These are phyloP conservation scores for Lepidium campestre DNA, from an alignment of 441 rosid species.

Conservation along the genomic window DNA sequence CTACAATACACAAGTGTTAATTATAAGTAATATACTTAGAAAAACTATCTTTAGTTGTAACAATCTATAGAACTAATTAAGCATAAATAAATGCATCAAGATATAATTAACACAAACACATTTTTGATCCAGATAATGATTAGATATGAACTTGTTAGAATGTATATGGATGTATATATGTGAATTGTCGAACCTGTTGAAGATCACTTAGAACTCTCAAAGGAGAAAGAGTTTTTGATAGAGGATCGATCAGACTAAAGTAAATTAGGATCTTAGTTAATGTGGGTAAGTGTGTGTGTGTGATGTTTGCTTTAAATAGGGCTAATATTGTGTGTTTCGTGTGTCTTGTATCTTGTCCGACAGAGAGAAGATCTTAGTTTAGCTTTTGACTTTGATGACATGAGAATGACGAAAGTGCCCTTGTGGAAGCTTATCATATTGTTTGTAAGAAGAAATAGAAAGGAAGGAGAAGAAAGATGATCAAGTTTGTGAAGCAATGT, in stretches of 20 bases:
- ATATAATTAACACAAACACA: neutral
- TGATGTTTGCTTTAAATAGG: conserved; percentile 16
- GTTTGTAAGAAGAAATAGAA: conserved; percentile 12
- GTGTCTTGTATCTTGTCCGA: conserved; percentile 24
- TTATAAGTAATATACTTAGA: neutral
- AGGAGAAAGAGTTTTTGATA: conserved; percentile 1
- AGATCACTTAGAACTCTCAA: neutral
- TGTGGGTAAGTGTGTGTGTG: conserved; percentile 6
- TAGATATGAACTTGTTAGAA: neutral
- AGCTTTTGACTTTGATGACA: conserved; percentile 22
- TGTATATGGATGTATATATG: neutral
- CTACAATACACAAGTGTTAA: neutral
- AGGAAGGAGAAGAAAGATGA: conserved; percentile 24
- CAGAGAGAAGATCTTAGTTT: conserved; percentile 25
- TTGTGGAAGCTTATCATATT: conserved; percentile 8
- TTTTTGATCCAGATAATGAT: neutral
- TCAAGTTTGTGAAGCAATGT: conserved; percentile 30
- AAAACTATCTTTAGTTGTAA: neutral
- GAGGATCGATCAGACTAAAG: neutral
- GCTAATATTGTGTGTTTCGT: conserved; percentile 1
- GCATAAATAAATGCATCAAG: neutral
- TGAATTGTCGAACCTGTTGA: conserved; percentile 20
- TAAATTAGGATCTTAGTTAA: neutral
- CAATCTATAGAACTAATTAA: neutral
- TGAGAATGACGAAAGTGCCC: conserved; percentile 3